phyloP scores from a whole-genome alignment of 306 rosid species.

The Senna siamea region DNA sequence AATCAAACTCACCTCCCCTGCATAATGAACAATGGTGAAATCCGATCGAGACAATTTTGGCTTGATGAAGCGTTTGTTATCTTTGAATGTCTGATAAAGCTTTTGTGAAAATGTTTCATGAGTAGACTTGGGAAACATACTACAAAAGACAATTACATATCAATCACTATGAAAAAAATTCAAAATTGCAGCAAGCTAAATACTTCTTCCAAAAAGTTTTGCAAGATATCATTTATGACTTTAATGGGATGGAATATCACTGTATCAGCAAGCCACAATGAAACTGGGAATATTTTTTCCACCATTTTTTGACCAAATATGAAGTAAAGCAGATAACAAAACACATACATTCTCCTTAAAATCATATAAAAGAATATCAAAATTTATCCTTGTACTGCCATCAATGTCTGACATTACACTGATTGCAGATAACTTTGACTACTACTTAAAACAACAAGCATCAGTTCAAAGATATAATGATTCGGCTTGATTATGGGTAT shows the following conservation, averaged over 20 bases:
- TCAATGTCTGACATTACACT: too few species aligned
- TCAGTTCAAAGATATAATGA: conserved; percentile 29
- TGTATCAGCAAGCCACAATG: conserved; percentile 17
- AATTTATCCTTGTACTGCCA: too few species aligned
- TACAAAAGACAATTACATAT: conserved; percentile 45
- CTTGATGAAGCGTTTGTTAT: conserved; percentile 85
- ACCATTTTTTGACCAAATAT: neutral
- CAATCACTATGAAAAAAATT: conserved; percentile 1
- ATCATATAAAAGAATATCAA: too few species aligned
- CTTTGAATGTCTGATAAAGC: conserved; percentile 90
- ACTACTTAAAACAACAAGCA: conserved; percentile 9
- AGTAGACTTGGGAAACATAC: conserved; percentile 95
- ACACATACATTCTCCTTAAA: neutral
- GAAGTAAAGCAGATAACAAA: conserved; percentile 35
- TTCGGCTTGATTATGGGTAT: neutral
- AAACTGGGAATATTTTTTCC: neutral
- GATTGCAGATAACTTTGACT: conserved; percentile 16
- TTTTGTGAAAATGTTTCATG: conserved; percentile 85
- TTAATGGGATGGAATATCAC: conserved; percentile 29
- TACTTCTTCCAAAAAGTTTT: conserved; percentile 28
- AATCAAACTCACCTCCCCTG: conserved; percentile 79
- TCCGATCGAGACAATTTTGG: conserved; percentile 90
- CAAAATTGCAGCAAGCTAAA: conserved; percentile 11
- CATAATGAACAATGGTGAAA: conserved; percentile 83
- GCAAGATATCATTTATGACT: conserved; percentile 33